A percentile compares a stretch with the other conserved stretches of the same genome.
Conservation (phyloP, 805 yeast species). For the Candida pseudofarinosa region DNA sequence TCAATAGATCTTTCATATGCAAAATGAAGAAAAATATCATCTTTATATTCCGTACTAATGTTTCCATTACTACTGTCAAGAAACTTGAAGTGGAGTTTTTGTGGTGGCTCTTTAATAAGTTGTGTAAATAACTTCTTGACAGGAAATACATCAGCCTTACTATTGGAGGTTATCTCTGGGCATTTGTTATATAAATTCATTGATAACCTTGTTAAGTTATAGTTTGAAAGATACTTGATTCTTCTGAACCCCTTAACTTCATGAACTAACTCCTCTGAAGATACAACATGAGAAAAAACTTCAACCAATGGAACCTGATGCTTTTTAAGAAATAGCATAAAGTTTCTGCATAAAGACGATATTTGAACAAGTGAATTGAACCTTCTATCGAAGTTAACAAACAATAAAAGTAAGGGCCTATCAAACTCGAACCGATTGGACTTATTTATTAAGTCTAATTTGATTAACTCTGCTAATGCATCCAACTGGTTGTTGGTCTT, state of each 20-base stretch:
- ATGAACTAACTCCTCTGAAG: conserved; percentile 17
- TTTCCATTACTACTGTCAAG: conserved; percentile 16
- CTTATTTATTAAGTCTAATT: conserved; percentile 36
- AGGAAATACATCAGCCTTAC: conserved; percentile 10
- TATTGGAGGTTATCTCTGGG: conserved; percentile 26
- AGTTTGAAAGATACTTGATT: conserved; percentile 26
- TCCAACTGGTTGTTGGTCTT: conserved; percentile 26
- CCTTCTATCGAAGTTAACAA: conserved; percentile 42
- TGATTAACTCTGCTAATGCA: conserved; percentile 33
- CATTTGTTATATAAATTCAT: conserved; percentile 57
- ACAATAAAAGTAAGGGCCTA: conserved; percentile 48
- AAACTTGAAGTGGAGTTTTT: conserved; percentile 32
- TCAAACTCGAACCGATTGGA: conserved; percentile 40
- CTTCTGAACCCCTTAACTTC: conserved; percentile 18
- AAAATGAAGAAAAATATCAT: conserved; percentile 77
- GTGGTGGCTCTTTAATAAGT: conserved; percentile 35
- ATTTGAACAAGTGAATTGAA: conserved; percentile 45
- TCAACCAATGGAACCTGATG: conserved; percentile 39
- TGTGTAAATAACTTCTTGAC: conserved; percentile 23
- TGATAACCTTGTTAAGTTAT: conserved; percentile 42
- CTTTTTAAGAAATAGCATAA: conserved; percentile 33
- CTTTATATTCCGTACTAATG: conserved; percentile 29
- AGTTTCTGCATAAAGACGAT: conserved; percentile 44
- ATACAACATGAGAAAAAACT: conserved; percentile 29
- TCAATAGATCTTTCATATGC: conserved; percentile 82